phyloP scores from a whole-genome alignment of 495 filamentous ascomycete species.

The Penicillium riverlandense region DNA sequence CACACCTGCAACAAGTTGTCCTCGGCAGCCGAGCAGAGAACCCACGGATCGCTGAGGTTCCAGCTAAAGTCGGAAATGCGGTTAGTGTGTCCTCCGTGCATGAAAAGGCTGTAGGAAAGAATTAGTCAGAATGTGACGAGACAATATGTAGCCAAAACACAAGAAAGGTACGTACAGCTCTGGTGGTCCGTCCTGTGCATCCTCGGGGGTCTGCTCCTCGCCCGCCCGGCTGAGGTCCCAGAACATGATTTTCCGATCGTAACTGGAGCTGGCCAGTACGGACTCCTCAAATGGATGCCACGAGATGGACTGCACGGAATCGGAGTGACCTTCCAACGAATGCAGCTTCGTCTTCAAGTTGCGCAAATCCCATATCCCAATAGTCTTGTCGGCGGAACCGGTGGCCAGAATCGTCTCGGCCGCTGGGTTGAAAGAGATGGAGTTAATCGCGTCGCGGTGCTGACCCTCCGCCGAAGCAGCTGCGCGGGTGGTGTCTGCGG shows the following conservation, averaged over 20 bases:
- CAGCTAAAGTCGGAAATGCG: constrained; percentile 94
- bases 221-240: constrained; percentile 91
- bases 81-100: constrained; percentile 98
- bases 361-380: constrained; percentile 91
- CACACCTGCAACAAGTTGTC: constrained; percentile 96
- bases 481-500: constrained; percentile 49
- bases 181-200: constrained; percentile 92
- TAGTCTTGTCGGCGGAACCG: constrained; percentile 87
- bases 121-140: constrained; percentile 13
- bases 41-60: constrained; percentile 95
- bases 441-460: constrained; percentile 90
- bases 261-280: constrained; percentile 82
- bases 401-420: constrained; percentile 84
- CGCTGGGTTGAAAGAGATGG: constrained; percentile 84
- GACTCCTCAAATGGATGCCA: constrained; percentile 90
- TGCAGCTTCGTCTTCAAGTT: constrained; percentile 83
- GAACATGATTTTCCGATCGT: constrained; percentile 89
- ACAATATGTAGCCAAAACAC: neutral
- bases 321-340: constrained; percentile 73
- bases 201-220: constrained; percentile 90
- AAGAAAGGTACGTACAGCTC: constrained; percentile 73
- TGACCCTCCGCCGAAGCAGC: constrained; percentile 59
- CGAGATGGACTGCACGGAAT: constrained; percentile 80
- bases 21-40: constrained; percentile 87
- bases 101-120: constrained; percentile 61